Conservation (phyloP, 441 rosid genomes). For the Croton setiger region DNA sequence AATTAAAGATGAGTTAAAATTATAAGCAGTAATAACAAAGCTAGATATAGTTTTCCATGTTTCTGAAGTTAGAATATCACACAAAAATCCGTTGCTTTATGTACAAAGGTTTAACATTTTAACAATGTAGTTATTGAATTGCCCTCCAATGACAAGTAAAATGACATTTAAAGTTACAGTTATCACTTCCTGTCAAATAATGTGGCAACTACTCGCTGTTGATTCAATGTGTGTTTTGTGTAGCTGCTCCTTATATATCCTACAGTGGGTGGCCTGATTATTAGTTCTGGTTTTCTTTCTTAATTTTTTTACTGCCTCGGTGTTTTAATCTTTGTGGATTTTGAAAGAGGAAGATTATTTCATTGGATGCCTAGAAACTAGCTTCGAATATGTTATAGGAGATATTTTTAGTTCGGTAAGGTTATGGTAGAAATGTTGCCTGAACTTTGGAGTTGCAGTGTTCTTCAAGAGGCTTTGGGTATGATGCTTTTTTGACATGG, state of each 20-base stretch:
- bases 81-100: no score
- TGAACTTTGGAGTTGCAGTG: neutral
- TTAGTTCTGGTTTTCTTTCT: neutral
- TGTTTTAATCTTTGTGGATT: neutral
- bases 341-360: neutral
- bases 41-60: no score
- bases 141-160: neutral
- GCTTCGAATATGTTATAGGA: neutral
- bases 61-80: no score
- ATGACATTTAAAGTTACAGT: neutral
- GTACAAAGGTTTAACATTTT: no score
- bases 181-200: constrained; percentile 16
- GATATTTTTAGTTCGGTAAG: neutral
- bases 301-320: neutral
- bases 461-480: neutral
- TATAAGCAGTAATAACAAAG: no score
- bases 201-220: constrained; percentile 9
- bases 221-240: neutral
- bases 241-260: constrained; percentile 19
- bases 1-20: neutral
- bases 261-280: constrained; percentile 6
- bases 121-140: no score
- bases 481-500: neutral
- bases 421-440: neutral
- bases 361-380: neutral